A percentile compares a stretch with the other conserved stretches of the same genome.
These are phyloP conservation scores for Cryptomeria japonica DNA, from an alignment of 75 land plant genomes.

Conservation along the genomic window DNA sequence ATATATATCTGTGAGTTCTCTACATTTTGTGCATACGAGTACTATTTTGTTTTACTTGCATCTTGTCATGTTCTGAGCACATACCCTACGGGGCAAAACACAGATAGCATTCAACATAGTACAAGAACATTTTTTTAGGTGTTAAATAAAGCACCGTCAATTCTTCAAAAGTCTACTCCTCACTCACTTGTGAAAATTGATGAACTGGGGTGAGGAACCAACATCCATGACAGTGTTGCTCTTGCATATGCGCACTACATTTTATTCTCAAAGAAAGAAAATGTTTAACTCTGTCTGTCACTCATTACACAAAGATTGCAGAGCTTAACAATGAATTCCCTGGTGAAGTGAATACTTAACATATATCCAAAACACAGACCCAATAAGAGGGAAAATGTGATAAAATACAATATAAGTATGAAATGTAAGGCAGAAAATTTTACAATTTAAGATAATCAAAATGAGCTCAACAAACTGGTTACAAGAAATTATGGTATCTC, in stretches of 20 bases:
- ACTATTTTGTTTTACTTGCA: too few species aligned
- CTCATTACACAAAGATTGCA: constrained; percentile 81
- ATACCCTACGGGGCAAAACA: too few species aligned
- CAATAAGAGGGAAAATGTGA: not conserved
- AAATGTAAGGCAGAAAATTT: not conserved
- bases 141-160: constrained; percentile 80
- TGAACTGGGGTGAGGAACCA: constrained; percentile 94
- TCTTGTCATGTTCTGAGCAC: too few species aligned
- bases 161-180: constrained; percentile 64
- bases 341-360: constrained; percentile 64
- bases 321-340: constrained; percentile 69
- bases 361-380: constrained; percentile 1
- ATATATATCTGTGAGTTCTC: too few species aligned
- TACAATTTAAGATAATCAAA: not conserved
- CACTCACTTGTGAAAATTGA: constrained; percentile 86
- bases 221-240: constrained; percentile 96
- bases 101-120: constrained; percentile 89
- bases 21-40: too few species aligned
- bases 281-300: constrained; percentile 90
- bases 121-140: constrained; percentile 95
- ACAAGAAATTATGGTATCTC: not conserved
- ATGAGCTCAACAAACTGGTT: not conserved
- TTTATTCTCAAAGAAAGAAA: constrained; percentile 66
- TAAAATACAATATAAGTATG: not conserved
- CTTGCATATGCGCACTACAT: constrained; percentile 88